A percentile compares a stretch with the other conserved stretches of the same genome.
These are phyloP conservation scores for Beta macrorhiza DNA, from an alignment of 179 eudicot species.

Conservation along the genomic window DNA sequence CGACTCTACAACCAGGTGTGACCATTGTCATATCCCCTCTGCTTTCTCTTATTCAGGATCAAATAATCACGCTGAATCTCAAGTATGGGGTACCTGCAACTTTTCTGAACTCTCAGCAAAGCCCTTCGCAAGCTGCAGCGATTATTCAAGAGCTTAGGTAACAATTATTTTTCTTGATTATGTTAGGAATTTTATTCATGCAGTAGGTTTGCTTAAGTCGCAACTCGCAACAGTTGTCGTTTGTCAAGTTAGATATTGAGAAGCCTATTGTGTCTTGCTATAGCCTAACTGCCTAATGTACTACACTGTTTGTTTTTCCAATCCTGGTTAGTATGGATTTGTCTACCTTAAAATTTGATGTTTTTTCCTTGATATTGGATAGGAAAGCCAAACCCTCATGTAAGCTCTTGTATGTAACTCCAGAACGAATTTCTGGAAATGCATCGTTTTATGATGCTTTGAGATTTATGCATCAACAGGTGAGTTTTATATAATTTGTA, in stretches of 20 bases:
- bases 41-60: constrained; percentile 97
- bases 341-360: constrained; percentile 1
- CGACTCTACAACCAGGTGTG: constrained; percentile 81
- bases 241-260: not conserved
- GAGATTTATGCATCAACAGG: constrained; percentile 64
- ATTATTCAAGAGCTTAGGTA: constrained; percentile 88
- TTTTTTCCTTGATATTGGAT: constrained; percentile 22
- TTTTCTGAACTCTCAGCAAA: constrained; percentile 93
- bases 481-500: constrained; percentile 27
- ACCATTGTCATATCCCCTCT: constrained; percentile 91
- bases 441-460: constrained; percentile 64
- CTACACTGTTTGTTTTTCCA: not conserved
- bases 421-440: constrained; percentile 90
- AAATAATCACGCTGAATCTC: constrained; percentile 81
- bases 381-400: constrained; percentile 93
- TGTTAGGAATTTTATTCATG: not conserved
- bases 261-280: not conserved
- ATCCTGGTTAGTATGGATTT: constrained; percentile 7
- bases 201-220: not conserved
- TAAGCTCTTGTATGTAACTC: constrained; percentile 96
- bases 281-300: not conserved
- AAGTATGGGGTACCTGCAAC: constrained; percentile 92
- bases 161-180: constrained; percentile 10
- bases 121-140: constrained; percentile 76
- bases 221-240: not conserved